A percentile compares a stretch with the other conserved stretches of the same genome.
phyloP scores from a whole-genome alignment of 1,284 basidiomycete genomes.

The Ustilago shanxiensis region DNA sequence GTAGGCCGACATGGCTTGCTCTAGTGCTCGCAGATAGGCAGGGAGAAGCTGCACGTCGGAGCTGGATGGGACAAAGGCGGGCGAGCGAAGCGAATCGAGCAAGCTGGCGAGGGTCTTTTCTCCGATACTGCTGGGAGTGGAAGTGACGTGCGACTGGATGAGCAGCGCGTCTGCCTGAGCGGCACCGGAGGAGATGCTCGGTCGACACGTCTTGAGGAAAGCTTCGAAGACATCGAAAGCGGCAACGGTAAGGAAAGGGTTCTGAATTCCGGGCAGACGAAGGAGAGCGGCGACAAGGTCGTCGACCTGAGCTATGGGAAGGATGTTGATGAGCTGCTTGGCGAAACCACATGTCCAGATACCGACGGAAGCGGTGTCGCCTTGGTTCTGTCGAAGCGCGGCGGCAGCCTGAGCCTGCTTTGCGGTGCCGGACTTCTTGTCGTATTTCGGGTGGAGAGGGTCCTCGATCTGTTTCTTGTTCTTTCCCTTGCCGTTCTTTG shows the following conservation, averaged over 20 bases:
- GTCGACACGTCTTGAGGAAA: slow-evolving; percentile 62
- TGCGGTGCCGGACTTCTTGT: slow-evolving; percentile 64
- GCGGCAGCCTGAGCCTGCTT: slow-evolving; percentile 60
- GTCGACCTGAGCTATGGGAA: slow-evolving; percentile 54
- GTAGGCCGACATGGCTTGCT: slow-evolving; percentile 64
- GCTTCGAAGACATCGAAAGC: slow-evolving; percentile 67
- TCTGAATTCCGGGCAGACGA: slow-evolving; percentile 61
- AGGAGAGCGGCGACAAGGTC: slow-evolving; percentile 57
- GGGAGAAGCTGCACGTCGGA: slow-evolving; percentile 66
- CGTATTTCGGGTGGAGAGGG: slow-evolving; percentile 67
- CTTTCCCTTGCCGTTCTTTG: slow-evolving; percentile 70
- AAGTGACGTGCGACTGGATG: slow-evolving; percentile 35
- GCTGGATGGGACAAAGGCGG: slow-evolving; percentile 51
- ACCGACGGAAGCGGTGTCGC: slow-evolving; percentile 62
- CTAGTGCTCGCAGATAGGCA: slow-evolving; percentile 64
- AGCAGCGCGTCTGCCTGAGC: slow-evolving; percentile 38
- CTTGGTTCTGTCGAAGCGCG: slow-evolving; percentile 59
- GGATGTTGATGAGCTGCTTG: slow-evolving; percentile 54
- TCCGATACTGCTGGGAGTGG: slow-evolving; percentile 36
- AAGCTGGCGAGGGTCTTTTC: slow-evolving; percentile 34
- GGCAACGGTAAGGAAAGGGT: slow-evolving; percentile 66
- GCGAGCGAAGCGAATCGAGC: slow-evolving; percentile 59
- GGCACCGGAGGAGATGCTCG: slow-evolving; percentile 33
- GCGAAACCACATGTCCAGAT: slow-evolving; percentile 67
- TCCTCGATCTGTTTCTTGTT: slow-evolving; percentile 77